phyloP scores from a whole-genome alignment of 2,329 filamentous ascomycete genomes.

The Fusarium sp. region DNA sequence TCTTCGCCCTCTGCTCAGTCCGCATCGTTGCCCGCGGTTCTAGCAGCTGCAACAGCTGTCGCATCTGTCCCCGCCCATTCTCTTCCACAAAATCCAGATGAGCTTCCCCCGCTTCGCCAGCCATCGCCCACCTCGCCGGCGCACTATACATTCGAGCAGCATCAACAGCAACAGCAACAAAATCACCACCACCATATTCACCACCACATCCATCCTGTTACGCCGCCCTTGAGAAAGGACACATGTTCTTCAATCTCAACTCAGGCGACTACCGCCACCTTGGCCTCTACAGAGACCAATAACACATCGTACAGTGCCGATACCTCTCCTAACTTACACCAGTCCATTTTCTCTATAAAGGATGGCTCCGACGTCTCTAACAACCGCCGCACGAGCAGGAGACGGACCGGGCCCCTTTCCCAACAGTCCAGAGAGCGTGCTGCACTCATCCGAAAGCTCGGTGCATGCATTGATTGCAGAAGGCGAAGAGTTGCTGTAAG shows the following conservation, averaged over 20 bases:
- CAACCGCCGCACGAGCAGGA: slow-evolving; percentile 66
- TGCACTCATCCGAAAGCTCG: slow-evolving; percentile 69
- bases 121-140: slow-evolving; percentile 45
- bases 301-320: slow-evolving; percentile 65
- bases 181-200: slow-evolving; percentile 36
- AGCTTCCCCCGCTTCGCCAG: slow-evolving; percentile 46
- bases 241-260: slow-evolving; percentile 66
- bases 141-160: slow-evolving; percentile 46
- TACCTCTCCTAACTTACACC: slow-evolving; percentile 62
- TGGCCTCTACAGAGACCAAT: slow-evolving; percentile 60
- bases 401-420: slow-evolving; percentile 69
- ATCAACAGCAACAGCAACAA: slow-evolving; percentile 42
- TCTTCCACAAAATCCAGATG: slow-evolving; percentile 43
- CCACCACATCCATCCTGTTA: slow-evolving; percentile 47
- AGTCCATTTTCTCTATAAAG: slow-evolving; percentile 67
- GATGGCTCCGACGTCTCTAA: slow-evolving; percentile 66
- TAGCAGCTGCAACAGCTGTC: slow-evolving; percentile 39
- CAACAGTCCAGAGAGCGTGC: slow-evolving; percentile 69
- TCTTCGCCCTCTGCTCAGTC: slow-evolving; percentile 46
- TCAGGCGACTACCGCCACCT: slow-evolving; percentile 58
- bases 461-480: slow-evolving; percentile 67
- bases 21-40: slow-evolving; percentile 43
- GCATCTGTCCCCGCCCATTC: slow-evolving; percentile 38
- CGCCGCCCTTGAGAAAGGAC: slow-evolving; percentile 58
- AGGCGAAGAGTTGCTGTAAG: slow-evolving; percentile 69